Percentiles rank a stretch among this genome's conserved stretches.
These are phyloP conservation scores for Hypoxylon sp. DNA, from an alignment of 2,329 filamentous ascomycete genomes.

Conservation along the genomic window DNA sequence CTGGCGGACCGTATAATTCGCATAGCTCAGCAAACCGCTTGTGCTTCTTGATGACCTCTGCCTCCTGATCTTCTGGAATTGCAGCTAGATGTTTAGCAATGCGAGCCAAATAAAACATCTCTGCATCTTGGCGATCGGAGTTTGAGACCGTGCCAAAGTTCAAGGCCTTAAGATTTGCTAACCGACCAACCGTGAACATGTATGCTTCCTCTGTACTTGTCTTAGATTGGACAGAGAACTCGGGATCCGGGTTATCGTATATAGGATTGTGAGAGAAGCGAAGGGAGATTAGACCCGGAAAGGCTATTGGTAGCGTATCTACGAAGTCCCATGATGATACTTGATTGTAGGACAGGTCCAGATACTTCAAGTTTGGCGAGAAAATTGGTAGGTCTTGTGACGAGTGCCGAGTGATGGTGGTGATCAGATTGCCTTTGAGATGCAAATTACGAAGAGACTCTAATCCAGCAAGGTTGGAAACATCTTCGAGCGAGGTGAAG, in stretches of 20 bases:
- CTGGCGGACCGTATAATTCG: conserved; percentile 76
- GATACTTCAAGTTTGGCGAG: conserved; percentile 63
- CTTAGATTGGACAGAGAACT: conserved; percentile 37
- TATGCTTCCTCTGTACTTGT: conserved; percentile 77
- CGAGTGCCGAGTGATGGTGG: conserved; percentile 48
- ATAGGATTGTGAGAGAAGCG: conserved; percentile 88
- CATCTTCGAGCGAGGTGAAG: conserved; percentile 66
- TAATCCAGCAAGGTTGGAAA: conserved; percentile 63
- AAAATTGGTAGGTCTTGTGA: conserved; percentile 57
- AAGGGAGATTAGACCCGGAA: conserved; percentile 78
- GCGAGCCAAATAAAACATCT: conserved; percentile 89
- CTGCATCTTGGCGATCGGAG: conserved; percentile 84
- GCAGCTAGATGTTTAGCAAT: conserved; percentile 79
- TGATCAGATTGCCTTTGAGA: conserved; percentile 81
- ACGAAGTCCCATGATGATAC: conserved; percentile 77
- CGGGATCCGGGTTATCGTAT: conserved; percentile 64
- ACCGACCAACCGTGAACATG: conserved; percentile 84
- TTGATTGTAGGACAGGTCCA: conserved; percentile 79
- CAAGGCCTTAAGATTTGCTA: conserved; percentile 71
- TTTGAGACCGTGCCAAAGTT: conserved; percentile 77
- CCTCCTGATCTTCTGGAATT: conserved; percentile 62
- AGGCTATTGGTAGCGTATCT: conserved; percentile 69
- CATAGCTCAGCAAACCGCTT: conserved; percentile 79
- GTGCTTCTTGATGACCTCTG: conserved; percentile 68
- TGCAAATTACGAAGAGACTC: conserved; percentile 66